These are phyloP conservation scores for Teunomyces funiuensis DNA, from an alignment of 805 yeast species.

Conservation along the genomic window DNA sequence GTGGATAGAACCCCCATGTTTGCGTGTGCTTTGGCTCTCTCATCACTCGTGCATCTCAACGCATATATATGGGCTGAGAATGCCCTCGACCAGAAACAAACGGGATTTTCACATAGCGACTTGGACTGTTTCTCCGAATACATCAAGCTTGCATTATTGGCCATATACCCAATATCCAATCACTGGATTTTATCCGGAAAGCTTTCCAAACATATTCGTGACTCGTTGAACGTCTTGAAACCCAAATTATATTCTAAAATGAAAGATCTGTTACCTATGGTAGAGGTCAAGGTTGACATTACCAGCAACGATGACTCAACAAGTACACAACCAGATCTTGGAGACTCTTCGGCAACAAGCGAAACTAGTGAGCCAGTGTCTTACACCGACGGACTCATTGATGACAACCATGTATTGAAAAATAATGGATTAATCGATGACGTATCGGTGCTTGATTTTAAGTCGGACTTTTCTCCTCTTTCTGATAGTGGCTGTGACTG, in stretches of 20 bases:
- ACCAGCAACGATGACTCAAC: not conserved
- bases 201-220: constrained; percentile 46
- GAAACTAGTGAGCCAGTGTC: not conserved
- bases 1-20: constrained; percentile 48
- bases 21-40: constrained; percentile 55
- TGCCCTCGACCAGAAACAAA: not conserved
- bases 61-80: constrained; percentile 52
- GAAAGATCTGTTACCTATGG: constrained; percentile 27
- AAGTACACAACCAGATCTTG: not conserved
- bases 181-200: constrained; percentile 53
- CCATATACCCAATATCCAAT: constrained; percentile 48
- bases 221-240: constrained; percentile 41
- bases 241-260: constrained; percentile 42
- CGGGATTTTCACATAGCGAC: constrained; percentile 15
- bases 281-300: constrained; percentile 12
- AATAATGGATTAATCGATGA: not conserved
- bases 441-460: not conserved
- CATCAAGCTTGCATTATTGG: constrained; percentile 48
- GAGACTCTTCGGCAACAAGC: not conserved
- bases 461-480: constrained; percentile 7
- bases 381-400: not conserved
- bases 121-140: constrained; percentile 47
- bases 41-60: constrained; percentile 51
- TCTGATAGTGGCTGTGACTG: constrained; percentile 59
- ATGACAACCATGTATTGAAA: not conserved